These are phyloP conservation scores for Chrysanthemum seticuspe DNA, from an alignment of 129 eudicot species.

Conservation along the genomic window DNA sequence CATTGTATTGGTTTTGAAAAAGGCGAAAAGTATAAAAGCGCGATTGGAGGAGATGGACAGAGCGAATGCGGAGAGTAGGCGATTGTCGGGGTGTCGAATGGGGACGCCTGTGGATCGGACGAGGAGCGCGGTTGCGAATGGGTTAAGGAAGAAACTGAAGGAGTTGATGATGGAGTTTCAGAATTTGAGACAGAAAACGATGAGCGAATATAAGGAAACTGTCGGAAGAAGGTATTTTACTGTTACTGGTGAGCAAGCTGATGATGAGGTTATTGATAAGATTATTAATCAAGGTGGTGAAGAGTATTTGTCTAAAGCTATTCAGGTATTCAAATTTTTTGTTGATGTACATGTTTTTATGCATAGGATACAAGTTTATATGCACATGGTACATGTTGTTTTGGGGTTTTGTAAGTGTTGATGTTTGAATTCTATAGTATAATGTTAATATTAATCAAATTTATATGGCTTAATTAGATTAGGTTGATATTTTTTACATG, in stretches of 20 bases:
- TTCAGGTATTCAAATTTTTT: slow-evolving; percentile 61
- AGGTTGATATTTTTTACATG: not conserved
- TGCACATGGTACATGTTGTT: too few species aligned
- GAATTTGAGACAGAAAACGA: slow-evolving; percentile 74
- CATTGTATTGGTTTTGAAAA: slow-evolving; percentile 55
- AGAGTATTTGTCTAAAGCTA: slow-evolving; percentile 65
- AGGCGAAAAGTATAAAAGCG: slow-evolving; percentile 49
- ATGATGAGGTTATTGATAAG: slow-evolving; percentile 46
- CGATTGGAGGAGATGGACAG: slow-evolving; percentile 81
- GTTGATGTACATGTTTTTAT: not conserved
- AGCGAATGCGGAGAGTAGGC: slow-evolving; percentile 52
- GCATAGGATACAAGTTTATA: not conserved
- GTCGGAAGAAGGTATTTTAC: slow-evolving; percentile 80
- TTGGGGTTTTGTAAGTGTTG: too few species aligned
- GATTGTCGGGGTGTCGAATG: slow-evolving; percentile 67
- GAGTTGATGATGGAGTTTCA: slow-evolving; percentile 96
- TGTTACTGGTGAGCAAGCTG: slow-evolving; percentile 78
- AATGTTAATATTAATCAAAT: not conserved
- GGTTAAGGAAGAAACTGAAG: slow-evolving; percentile 84
- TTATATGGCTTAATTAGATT: not conserved
- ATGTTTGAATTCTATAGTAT: not conserved
- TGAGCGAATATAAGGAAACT: slow-evolving; percentile 83
- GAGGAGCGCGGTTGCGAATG: slow-evolving; percentile 78
- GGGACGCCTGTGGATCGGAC: slow-evolving; percentile 84
- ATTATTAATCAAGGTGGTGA: slow-evolving; percentile 51